Conservation (phyloP, 1,139 yeast genomes). For the Wickerhamiella infanticola region DNA sequence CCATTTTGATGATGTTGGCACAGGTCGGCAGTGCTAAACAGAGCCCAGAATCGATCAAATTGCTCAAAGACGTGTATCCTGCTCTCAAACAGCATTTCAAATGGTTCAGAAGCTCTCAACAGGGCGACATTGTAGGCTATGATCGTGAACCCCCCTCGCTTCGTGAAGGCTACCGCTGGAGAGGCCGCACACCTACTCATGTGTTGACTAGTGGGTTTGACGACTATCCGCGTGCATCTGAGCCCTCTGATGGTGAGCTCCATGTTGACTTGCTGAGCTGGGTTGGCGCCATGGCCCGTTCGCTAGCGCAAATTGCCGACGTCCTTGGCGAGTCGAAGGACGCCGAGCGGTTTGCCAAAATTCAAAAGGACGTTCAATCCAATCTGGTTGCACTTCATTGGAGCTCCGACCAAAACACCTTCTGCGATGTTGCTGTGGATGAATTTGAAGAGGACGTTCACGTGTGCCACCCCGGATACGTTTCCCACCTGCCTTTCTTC, state of each 20-base stretch:
- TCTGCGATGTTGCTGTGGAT: slow-evolving; percentile 73
- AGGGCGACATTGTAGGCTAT: slow-evolving; percentile 59
- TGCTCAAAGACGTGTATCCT: slow-evolving; percentile 45
- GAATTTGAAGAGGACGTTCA: slow-evolving; percentile 47
- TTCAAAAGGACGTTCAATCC: slow-evolving; percentile 40
- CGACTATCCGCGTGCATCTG: slow-evolving; percentile 79
- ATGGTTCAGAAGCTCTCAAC: slow-evolving; percentile 74
- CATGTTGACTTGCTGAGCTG: slow-evolving; percentile 83
- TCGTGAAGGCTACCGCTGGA: slow-evolving; percentile 76
- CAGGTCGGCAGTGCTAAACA: slow-evolving; percentile 27
- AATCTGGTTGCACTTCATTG: slow-evolving; percentile 69
- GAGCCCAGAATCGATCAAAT: slow-evolving; percentile 23
- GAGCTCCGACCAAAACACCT: slow-evolving; percentile 50
- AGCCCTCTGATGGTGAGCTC: slow-evolving; percentile 76
- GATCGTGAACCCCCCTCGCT: slow-evolving; percentile 40
- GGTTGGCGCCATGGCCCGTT: slow-evolving; percentile 84
- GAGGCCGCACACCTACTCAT: slow-evolving; percentile 74
- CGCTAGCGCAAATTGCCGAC: slow-evolving; percentile 61
- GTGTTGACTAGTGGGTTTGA: slow-evolving; percentile 90
- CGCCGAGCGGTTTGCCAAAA: slow-evolving; percentile 32
- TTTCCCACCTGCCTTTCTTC: slow-evolving; percentile 72
- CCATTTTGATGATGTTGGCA: slow-evolving; percentile 66
- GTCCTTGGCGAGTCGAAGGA: slow-evolving; percentile 48
- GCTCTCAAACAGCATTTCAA: slow-evolving; percentile 61
- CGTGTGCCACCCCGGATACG: slow-evolving; percentile 82